Conservation (phyloP, 768 basidiomycete genomes). For the Mycena albidolilacea region DNA sequence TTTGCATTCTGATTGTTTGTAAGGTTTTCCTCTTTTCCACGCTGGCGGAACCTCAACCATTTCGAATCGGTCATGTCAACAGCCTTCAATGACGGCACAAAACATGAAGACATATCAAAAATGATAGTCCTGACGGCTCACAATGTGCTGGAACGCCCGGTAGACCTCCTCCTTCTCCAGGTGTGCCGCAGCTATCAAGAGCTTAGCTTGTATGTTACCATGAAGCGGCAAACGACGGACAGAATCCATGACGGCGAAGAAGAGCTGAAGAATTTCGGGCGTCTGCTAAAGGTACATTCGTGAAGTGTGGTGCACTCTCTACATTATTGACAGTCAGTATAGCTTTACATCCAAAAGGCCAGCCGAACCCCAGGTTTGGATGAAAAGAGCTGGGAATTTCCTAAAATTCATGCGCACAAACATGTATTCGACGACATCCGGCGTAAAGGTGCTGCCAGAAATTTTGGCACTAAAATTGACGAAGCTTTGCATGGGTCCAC, state of each 20-base stretch:
- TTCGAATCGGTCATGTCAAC: conserved; percentile 34
- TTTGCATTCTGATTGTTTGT: not conserved
- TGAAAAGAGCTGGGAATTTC: not conserved
- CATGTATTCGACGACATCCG: not conserved
- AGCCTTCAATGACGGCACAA: conserved; percentile 53
- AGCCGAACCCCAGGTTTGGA: not conserved
- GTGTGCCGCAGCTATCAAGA: not conserved
- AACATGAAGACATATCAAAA: conserved; percentile 54
- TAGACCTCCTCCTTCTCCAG: not conserved
- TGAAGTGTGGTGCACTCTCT: not conserved
- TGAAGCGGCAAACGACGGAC: not conserved
- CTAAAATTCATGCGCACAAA: not conserved
- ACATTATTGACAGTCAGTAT: not conserved
- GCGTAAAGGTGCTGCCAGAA: not conserved
- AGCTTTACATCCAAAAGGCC: not conserved
- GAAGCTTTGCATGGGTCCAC: conserved; percentile 49
- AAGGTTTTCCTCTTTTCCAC: not conserved
- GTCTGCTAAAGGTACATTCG: not conserved
- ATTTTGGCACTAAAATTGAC: conserved; percentile 25
- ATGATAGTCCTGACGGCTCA: not conserved
- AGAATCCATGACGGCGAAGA: not conserved
- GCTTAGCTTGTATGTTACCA: not conserved
- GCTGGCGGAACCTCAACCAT: not conserved
- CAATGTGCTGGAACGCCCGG: not conserved
- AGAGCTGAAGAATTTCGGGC: not conserved